Evolutionary conservation across 2,329 filamentous ascomycete species (phyloP).

Genomic region (Diplodia seriata): DNA sequence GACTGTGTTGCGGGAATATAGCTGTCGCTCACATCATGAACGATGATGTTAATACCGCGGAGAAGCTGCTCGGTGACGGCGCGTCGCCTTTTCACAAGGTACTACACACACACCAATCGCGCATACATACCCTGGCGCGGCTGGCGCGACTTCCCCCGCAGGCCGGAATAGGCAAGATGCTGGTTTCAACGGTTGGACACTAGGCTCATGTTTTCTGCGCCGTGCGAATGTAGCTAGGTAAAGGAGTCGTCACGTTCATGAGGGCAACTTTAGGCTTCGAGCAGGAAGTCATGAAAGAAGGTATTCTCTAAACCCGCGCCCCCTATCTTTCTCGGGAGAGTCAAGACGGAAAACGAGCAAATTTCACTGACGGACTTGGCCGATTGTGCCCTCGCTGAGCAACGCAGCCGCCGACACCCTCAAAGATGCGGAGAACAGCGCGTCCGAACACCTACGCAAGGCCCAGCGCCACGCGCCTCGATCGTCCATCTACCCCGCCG

Average conservation of each 20-base stretch:
- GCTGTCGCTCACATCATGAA: constrained; percentile 80
- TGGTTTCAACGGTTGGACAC: background rate
- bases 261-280: constrained; percentile 88
- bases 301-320: constrained; percentile 42
- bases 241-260: constrained; percentile 83
- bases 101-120: constrained; percentile 29
- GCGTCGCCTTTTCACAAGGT: constrained; percentile 86
- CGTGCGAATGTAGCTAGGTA: constrained; percentile 66
- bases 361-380: background rate
- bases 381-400: background rate
- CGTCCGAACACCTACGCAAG: constrained; percentile 77
- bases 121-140: constrained; percentile 7
- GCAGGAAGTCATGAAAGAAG: constrained; percentile 85
- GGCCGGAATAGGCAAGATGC: constrained; percentile 1
- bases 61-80: constrained; percentile 72
- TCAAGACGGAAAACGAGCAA: background rate
- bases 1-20: constrained; percentile 36
- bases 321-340: background rate
- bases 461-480: constrained; percentile 58
- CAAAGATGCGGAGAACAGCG: constrained; percentile 75
- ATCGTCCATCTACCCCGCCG: constrained; percentile 76
- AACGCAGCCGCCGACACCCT: constrained; percentile 70
- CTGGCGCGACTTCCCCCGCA: background rate
- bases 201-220: constrained; percentile 6
- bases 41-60: constrained; percentile 87